These are phyloP conservation scores for Annona squamosa DNA, from an alignment of 164 flowering plant species.

Conservation along the genomic window DNA sequence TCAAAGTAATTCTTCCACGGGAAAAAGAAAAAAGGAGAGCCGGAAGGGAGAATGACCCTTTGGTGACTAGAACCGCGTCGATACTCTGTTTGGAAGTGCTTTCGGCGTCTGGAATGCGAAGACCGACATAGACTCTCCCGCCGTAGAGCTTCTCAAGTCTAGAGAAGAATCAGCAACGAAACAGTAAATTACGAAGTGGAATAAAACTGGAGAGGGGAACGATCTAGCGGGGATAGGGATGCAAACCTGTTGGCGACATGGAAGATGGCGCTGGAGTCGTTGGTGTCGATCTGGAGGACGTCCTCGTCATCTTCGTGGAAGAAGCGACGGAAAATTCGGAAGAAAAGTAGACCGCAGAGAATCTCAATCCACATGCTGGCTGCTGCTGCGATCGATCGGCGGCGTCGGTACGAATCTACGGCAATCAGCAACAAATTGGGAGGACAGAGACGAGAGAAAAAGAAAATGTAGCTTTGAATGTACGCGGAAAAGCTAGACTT, in stretches of 20 bases:
- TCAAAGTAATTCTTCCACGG: not conserved
- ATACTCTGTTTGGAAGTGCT: slow-evolving; percentile 53
- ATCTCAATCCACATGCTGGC: slow-evolving; percentile 35
- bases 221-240: not conserved
- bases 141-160: slow-evolving; percentile 75
- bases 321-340: slow-evolving; percentile 39
- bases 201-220: not conserved
- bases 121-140: slow-evolving; percentile 76
- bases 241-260: slow-evolving; percentile 56
- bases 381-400: not conserved
- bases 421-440: not conserved
- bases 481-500: too few relatives aligned
- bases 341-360: slow-evolving; percentile 60
- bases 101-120: slow-evolving; percentile 83
- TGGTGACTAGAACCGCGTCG: slow-evolving; percentile 67
- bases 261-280: slow-evolving; percentile 50
- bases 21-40: not conserved
- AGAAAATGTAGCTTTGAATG: not conserved
- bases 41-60: slow-evolving; percentile 17
- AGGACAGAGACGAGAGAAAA: not conserved
- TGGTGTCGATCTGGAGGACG: slow-evolving; percentile 36
- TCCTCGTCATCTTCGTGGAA: slow-evolving; percentile 48
- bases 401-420: not conserved
- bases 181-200: not conserved
- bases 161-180: slow-evolving; percentile 1